Evolutionary conservation across 2,329 filamentous ascomycete species (phyloP), one percentile per base, ranked within the genome.

Genomic region (Neopestalotiopsis rosae): DNA sequence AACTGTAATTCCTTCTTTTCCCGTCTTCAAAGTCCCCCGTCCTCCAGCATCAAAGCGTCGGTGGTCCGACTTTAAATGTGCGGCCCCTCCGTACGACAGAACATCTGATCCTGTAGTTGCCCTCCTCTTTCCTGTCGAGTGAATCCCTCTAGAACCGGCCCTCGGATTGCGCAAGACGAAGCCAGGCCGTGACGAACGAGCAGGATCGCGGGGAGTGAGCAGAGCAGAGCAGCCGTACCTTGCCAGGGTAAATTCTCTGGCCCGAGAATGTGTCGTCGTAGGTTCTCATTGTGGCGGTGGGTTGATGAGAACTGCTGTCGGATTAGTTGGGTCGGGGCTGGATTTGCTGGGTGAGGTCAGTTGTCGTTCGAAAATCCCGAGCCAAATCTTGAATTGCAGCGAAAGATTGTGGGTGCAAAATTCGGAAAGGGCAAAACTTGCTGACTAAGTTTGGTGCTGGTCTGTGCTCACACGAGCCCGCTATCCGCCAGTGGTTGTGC

Each of bases 241-340:
- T 90, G 81, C 88, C 88, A 82, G 88, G 88, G 87, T 89, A 90
- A 77, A 90, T 90, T 85, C 86, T 89, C 86, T 87, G 85, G 81
- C 88, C 88, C 81, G 88, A 90, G 84, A 90, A 90, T 76, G 83
- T 81, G 82, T 90, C 88, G 83, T 90, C 88, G 88, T 90, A 90
- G 81, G 87, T 89, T 83, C 88, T 87, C 88, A 90, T 90, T 81
- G 83, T 89, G 81, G 77, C 79, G 79, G 78, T 81, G 71, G 45
- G 77, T 78, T 77, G 78, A 67, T 78, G 78, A 65, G 70, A 76
- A 77, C 76, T 77, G 77, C 76, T 76, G 74, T 59, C 52, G 75
- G 69, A 77, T 80, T 82, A 78, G 79, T 79, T 79, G 76, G 74
- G 74, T 74, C 71, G 74, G 72, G 70, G 74, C 76, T 65, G 20